Evolutionary conservation across 2,329 filamentous ascomycete genomes (phyloP).

Genomic region (Colletotrichum sp.): DNA sequence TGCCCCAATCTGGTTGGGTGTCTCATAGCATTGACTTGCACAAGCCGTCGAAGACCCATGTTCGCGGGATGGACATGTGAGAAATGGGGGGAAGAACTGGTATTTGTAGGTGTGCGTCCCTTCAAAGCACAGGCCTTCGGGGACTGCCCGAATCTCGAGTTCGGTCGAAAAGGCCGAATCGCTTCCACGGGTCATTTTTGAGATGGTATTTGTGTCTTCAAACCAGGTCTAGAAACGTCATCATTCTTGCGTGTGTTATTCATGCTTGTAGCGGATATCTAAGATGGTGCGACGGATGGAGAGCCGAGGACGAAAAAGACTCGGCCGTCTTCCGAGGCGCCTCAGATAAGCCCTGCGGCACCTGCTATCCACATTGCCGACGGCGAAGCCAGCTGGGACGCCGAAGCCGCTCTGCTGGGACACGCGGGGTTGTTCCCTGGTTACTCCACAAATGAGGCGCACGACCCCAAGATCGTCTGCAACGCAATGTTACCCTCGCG

Average conservation of each 20-base stretch:
- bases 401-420: neutral
- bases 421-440: neutral
- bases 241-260: neutral
- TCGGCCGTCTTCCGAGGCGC: neutral
- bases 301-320: neutral
- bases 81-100: neutral
- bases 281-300: neutral
- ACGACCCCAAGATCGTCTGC: neutral
- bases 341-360: neutral
- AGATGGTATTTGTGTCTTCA: neutral
- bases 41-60: neutral
- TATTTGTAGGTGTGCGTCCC: neutral
- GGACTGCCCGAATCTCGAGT: neutral
- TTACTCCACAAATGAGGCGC: neutral
- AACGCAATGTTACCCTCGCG: neutral
- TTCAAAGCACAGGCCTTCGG: neutral
- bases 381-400: neutral
- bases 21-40: neutral
- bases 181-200: neutral
- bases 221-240: neutral
- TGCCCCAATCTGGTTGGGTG: neutral
- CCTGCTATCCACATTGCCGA: neutral
- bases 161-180: neutral
- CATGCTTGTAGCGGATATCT: neutral
- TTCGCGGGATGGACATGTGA: accelerated